Base-by-base conservation (phyloP, 352 stramenopile genomes). In the Proteromonas lacertae region DNA sequence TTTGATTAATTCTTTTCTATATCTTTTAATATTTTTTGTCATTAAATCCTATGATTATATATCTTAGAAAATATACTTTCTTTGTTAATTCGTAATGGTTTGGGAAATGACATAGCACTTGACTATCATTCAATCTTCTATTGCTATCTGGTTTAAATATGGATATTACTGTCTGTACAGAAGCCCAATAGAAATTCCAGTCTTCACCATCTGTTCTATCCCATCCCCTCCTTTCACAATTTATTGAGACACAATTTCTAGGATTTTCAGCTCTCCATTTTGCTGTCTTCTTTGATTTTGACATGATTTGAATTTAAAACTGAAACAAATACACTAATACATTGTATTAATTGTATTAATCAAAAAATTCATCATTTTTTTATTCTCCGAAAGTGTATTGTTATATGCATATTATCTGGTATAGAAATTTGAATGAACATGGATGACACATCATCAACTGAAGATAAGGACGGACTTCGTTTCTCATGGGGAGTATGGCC, bases 401-500 rank as follows among this genome's bases (percentile, higher is more conserved):
- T n/a, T n/a, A n/a, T n/a, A n/a, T n/a, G n/a, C n/a, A n/a, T n/a
- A n/a, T n/a, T n/a, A n/a, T n/a, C n/a, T n/a, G n/a, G n/a, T n/a
- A n/a, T n/a, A n/a, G n/a, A n/a, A n/a, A n/a, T n/a, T n/a, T n/a
- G n/a, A n/a, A n/a, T n/a, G n/a, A n/a, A n/a, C n/a, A n/a, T n/a
- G n/a, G n/a, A n/a, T n/a, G n/a, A n/a, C n/a, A n/a, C n/a, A 36
- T 36, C 31, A 31, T 31, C 26, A 13, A 13, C 41, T 29, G 59
- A 69, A 24, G 54, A 68, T 36, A 24, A 47, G 43, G 75, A 92
- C 47, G 84, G 83, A 35, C 61, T 90, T 33, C 76, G 87, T 29
- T 89, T 96, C 46, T 91, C 73, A 32, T 98, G 86, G 66, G 92
- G 96, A 57, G 83, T 70, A 41, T 97, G 84, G 83, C 87, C 87